Base-by-base conservation (phyloP, 805 yeast genomes). In the Sungouiella blattae region DNA sequence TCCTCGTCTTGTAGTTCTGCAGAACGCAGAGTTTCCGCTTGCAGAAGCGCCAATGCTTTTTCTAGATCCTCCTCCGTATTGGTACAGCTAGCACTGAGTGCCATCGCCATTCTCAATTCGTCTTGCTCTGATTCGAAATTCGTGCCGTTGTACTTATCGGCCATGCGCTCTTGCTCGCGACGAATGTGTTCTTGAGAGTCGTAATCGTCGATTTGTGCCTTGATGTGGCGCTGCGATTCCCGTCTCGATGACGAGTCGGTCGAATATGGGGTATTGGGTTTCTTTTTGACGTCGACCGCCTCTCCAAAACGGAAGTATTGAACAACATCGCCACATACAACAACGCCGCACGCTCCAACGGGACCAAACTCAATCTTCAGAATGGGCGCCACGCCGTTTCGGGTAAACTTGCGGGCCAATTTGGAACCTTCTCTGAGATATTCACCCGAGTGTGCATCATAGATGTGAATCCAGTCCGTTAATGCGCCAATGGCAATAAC, bases 121-220 rank as follows among this genome's bases (percentile, higher is more conserved):
- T 55, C 60, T 36, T 46, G 50, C 24, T 56, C 60, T n/a, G 40
- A 48, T 11, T 53, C 57, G 20, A 50, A 47, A 3, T 51, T 50
- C 12, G 51, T 50, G 2, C 80, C 81, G 46, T 75, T 75, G 47
- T 64, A 75, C 51, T 67, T 73, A 23, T 64, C 64, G 18, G 71
- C 44, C 33, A 69, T 50, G 8, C 41, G 40, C 5, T 55, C 49
- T 6, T 50, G 41, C 38, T 58, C 46, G 11, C 43, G 40, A 21
- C 46, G 39, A 15, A 47, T 40, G 37, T 57, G 57, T 33, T 56
- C 49, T 16, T 50, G 55, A 18, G 46, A 39, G 27, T 63, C 63
- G 40, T 61, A 67, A 21, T 66, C 72, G 4, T 62, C 66, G 20
- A 64, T 47, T 25, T 63, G 63, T 21, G 58, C 59, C 41, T 58